phyloP scores from a whole-genome alignment of 2,329 filamentous ascomycete species.

The Monosporascus ibericus region DNA sequence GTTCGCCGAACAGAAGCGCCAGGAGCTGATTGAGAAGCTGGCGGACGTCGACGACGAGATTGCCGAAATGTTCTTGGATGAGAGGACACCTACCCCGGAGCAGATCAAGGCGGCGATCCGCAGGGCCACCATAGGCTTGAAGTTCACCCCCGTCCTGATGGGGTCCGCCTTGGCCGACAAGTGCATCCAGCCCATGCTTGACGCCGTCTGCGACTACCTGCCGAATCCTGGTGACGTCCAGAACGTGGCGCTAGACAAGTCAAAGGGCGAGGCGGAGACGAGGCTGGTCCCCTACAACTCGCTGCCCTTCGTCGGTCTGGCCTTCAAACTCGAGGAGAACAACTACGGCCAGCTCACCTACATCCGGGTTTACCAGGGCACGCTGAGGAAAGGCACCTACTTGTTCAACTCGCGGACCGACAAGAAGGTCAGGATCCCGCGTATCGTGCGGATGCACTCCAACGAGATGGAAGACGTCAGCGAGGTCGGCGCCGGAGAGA shows the following conservation, averaged over 20 bases:
- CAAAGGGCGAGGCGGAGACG: conserved; percentile 70
- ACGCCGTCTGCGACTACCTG: conserved; percentile 92
- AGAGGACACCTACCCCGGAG: conserved; percentile 67
- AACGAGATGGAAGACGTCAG: conserved; percentile 98
- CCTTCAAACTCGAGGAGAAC: conserved; percentile 98
- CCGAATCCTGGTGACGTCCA: conserved; percentile 86
- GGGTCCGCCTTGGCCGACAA: conserved; percentile 93
- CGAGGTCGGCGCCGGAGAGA: conserved; percentile 92
- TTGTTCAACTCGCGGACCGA: conserved; percentile 91
- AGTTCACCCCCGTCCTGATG: conserved; percentile 95
- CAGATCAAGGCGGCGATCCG: conserved; percentile 93
- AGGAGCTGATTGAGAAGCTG: conserved; percentile 84
- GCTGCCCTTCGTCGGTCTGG: conserved; percentile 87
- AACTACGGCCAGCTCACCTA: conserved; percentile 98
- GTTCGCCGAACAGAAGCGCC: conserved; percentile 76
- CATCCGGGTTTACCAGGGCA: conserved; percentile 95
- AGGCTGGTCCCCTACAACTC: conserved; percentile 90
- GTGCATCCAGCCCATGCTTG: conserved; percentile 91
- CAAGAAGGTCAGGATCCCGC: conserved; percentile 94
- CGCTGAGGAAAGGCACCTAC: conserved; percentile 78
- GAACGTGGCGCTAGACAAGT: conserved; percentile 82
- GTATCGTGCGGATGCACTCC: conserved; percentile 98
- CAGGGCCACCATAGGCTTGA: conserved; percentile 77
- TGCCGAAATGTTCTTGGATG: conserved; percentile 88
- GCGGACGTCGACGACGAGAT: conserved; percentile 98